Conservation (phyloP, 441 rosid genomes). For the Manihot esculenta region DNA sequence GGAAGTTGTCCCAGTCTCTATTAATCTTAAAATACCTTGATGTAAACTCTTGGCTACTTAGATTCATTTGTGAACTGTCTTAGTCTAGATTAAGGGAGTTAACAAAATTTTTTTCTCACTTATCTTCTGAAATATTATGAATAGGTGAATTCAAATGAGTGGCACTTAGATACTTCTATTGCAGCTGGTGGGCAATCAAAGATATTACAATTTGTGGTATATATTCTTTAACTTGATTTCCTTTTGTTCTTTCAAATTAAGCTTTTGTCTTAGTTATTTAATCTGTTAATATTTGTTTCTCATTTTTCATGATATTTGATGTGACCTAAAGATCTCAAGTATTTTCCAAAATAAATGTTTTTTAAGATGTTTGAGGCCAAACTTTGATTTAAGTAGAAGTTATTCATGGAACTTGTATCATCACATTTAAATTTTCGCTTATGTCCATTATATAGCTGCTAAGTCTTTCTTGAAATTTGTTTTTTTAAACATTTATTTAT, state of each 20-base stretch:
- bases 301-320: not conserved
- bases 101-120: constrained; percentile 9
- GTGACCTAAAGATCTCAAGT: constrained; percentile 5
- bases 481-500: too few relatives aligned
- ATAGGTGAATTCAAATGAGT: constrained; percentile 96
- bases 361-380: not conserved
- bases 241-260: constrained; percentile 21
- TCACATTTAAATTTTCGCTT: not conserved
- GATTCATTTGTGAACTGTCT: not conserved
- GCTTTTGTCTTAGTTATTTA: not conserved
- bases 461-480: not conserved
- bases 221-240: constrained; percentile 47
- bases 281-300: too few relatives aligned
- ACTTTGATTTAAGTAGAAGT: not conserved
- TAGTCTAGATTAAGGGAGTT: constrained; percentile 14
- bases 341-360: not conserved
- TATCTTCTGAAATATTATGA: constrained; percentile 24
- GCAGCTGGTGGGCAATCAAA: constrained; percentile 94
- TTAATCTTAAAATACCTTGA: not conserved
- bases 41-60: not conserved
- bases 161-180: constrained; percentile 97
- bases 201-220: constrained; percentile 98
- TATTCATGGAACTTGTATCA: not conserved
- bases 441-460: not conserved
- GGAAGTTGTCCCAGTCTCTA: not conserved